Conservation (phyloP, 495 filamentous ascomycete genomes). For the Usnea hakonensis region DNA sequence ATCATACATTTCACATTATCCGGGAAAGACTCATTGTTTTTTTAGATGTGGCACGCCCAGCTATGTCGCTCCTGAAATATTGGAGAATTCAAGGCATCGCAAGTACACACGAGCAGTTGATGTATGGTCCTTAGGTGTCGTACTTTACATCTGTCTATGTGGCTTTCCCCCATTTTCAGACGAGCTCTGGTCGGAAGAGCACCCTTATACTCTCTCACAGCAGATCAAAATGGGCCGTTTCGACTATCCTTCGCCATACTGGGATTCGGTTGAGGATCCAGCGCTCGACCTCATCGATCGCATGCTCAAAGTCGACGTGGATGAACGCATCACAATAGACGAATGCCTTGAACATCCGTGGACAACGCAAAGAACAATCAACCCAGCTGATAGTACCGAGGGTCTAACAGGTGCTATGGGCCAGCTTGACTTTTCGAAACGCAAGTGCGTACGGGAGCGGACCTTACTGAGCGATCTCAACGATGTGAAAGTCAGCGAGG, state of each 20-base stretch:
- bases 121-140: conserved; percentile 94
- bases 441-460: conserved; percentile 71
- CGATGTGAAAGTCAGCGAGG: conserved; percentile 59
- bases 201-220: conserved; percentile 81
- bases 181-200: conserved; percentile 68
- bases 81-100: conserved; percentile 66
- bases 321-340: conserved; percentile 77
- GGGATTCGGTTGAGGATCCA: conserved; percentile 85
- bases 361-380: conserved; percentile 52
- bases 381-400: conserved; percentile 79
- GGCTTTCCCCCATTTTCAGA: conserved; percentile 97
- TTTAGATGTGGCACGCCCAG: conserved; percentile 83
- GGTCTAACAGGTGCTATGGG: conserved; percentile 76
- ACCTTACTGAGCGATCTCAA: conserved; percentile 81
- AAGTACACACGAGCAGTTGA: conserved; percentile 94
- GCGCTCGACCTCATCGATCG: conserved; percentile 90
- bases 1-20: neutral
- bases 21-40: conserved; percentile 6
- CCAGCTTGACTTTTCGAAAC: conserved; percentile 73
- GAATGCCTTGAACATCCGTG: conserved; percentile 89
- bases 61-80: conserved; percentile 93
- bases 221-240: conserved; percentile 84
- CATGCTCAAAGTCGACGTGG: conserved; percentile 84
- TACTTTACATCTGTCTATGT: conserved; percentile 98
- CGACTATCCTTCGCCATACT: conserved; percentile 95